phyloP scores from a whole-genome alignment of 208 protist genomes.

The Trypanosoma mega region DNA sequence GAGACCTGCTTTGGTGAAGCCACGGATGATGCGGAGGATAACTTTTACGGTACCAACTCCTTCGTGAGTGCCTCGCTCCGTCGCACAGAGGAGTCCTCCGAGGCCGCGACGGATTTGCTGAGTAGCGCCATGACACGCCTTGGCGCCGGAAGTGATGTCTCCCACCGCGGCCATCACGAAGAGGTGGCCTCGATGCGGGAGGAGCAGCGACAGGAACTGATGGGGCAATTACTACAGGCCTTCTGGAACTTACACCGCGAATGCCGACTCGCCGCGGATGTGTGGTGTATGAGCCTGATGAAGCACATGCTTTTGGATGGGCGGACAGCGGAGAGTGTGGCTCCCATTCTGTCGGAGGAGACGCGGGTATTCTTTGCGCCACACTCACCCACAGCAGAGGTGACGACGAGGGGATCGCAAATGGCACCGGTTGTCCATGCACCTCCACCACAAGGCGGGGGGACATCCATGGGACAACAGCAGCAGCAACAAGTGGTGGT shows the following conservation, averaged over 20 bases:
- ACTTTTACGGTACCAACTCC: too few species aligned
- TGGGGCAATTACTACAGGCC: constrained; percentile 30
- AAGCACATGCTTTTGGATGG: constrained; percentile 31
- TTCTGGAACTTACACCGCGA: constrained; percentile 36
- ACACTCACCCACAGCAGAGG: background rate
- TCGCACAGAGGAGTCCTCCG: too few species aligned
- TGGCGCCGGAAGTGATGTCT: background rate
- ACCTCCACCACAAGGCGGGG: background rate
- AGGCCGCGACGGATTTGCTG: background rate
- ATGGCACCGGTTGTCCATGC: background rate
- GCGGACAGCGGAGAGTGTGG: constrained; percentile 23
- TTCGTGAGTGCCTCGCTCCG: too few species aligned
- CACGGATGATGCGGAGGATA: background rate
- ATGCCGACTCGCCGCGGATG: constrained; percentile 33
- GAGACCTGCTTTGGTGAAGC: constrained; percentile 13
- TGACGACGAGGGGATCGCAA: background rate
- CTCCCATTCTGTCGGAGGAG: constrained; percentile 22
- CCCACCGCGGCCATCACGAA: background rate
- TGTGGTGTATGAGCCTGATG: constrained; percentile 30
- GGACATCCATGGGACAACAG: background rate
- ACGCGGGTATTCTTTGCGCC: constrained; percentile 19
- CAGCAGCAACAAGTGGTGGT: constrained; percentile 3
- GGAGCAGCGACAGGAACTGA: constrained; percentile 7
- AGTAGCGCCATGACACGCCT: background rate
- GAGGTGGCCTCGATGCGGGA: background rate